Evolutionary conservation across 2,329 filamentous ascomycete genomes (phyloP).

Genomic region (Helminthosporium solani): DNA sequence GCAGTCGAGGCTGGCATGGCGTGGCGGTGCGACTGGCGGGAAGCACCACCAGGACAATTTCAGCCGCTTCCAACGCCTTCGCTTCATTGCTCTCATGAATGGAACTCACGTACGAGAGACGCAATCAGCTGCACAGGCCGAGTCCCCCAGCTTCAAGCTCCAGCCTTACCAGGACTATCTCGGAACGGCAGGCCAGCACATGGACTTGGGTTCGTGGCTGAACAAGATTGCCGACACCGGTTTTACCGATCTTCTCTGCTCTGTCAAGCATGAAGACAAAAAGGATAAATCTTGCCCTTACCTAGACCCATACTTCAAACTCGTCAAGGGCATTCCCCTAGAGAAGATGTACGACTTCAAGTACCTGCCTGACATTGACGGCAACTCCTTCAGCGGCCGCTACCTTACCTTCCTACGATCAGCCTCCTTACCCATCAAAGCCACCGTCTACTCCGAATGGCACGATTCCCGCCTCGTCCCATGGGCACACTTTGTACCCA

Average conservation of each 20-base stretch:
- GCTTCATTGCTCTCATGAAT: constrained; percentile 73
- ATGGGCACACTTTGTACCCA: constrained; percentile 82
- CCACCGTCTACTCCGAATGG: constrained; percentile 78
- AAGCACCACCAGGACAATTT: constrained; percentile 58
- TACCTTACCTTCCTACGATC: constrained; percentile 62
- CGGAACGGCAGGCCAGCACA: constrained; percentile 29
- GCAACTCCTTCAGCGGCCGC: constrained; percentile 52
- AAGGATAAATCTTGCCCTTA: constrained; percentile 48
- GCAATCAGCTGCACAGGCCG: constrained; percentile 38
- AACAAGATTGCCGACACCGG: constrained; percentile 43
- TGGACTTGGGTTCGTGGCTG: constrained; percentile 45
- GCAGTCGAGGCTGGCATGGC: constrained; percentile 47
- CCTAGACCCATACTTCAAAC: constrained; percentile 44
- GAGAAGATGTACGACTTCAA: constrained; percentile 56
- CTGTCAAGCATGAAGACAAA: constrained; percentile 8
- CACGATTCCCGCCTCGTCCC: constrained; percentile 68
- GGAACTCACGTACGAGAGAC: constrained; percentile 57
- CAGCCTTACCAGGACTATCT: constrained; percentile 42
- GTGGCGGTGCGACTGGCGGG: constrained; percentile 51
- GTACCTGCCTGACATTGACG: constrained; percentile 75
- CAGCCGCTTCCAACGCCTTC: constrained; percentile 72
- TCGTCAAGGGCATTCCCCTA: constrained; percentile 38
- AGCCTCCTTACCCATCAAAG: constrained; percentile 72
- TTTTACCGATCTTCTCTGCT: constrained; percentile 49
- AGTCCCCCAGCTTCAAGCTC: constrained; percentile 44